Percentiles rank a stretch among this genome's conserved stretches.
phyloP scores from a whole-genome alignment of 805 yeast species.

The Monosporozyma solicola region DNA sequence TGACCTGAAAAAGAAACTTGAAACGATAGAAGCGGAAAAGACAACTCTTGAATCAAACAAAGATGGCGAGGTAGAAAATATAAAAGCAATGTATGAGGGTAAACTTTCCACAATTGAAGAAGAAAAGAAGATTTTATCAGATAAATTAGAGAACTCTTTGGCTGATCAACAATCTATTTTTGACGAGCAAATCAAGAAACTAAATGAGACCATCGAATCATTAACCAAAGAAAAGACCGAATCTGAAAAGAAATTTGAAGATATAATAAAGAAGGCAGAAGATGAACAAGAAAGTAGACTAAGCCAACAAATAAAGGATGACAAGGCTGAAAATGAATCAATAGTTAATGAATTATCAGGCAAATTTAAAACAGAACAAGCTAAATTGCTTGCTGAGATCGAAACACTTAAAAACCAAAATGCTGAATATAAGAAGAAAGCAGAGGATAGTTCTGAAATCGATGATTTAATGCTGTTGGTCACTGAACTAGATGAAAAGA shows the following conservation, averaged over 20 bases:
- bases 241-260: neutral
- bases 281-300: neutral
- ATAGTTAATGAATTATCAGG: neutral
- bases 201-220: neutral
- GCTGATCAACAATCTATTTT: neutral
- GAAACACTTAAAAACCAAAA: constrained; percentile 4
- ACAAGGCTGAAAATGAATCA: neutral
- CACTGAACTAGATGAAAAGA: constrained; percentile 67
- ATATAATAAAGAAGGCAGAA: neutral
- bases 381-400: constrained; percentile 1
- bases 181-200: neutral
- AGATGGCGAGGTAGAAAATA: neutral
- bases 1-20: neutral
- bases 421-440: constrained; percentile 6
- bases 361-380: constrained; percentile 3
- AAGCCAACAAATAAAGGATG: neutral
- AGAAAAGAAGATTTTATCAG: neutral
- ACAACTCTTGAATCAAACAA: neutral
- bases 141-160: neutral
- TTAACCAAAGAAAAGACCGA: neutral
- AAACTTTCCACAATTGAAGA: neutral
- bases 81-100: neutral
- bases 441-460: constrained; percentile 17
- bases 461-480: constrained; percentile 73
- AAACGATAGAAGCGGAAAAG: neutral